phyloP scores from a whole-genome alignment of 2,329 filamentous ascomycete species.

The Calonectria pseudoturangicola region DNA sequence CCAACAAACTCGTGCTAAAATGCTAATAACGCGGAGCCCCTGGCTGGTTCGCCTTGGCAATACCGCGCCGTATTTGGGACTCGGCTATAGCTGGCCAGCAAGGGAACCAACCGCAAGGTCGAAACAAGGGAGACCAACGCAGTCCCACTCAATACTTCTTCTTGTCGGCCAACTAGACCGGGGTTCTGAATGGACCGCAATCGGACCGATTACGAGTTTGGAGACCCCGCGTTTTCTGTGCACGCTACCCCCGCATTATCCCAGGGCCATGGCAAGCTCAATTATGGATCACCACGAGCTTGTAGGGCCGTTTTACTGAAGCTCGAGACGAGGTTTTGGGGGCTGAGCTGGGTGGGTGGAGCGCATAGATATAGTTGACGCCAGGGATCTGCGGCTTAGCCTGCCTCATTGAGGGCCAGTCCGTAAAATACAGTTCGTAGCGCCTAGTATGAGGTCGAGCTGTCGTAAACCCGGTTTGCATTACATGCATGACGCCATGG shows the following conservation, averaged over 20 bases:
- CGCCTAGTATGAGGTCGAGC: neutral
- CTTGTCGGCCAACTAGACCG: neutral
- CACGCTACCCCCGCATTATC: conserved; percentile 13
- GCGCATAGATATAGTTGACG: neutral
- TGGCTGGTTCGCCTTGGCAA: conserved; percentile 2
- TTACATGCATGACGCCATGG: neutral
- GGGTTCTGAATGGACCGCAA: conserved; percentile 18
- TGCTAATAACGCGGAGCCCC: neutral
- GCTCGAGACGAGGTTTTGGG: neutral
- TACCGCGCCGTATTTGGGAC: neutral
- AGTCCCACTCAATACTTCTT: neutral
- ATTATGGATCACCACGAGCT: neutral
- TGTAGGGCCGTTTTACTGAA: neutral
- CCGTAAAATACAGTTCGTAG: neutral
- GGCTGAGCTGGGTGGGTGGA: neutral
- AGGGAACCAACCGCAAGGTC: neutral
- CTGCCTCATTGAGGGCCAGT: neutral
- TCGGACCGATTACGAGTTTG: conserved; percentile 9
- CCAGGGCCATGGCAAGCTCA: conserved; percentile 12
- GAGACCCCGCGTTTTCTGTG: conserved; percentile 18
- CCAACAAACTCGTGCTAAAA: conserved; percentile 10
- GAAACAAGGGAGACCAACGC: conserved; percentile 18
- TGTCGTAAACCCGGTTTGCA: neutral
- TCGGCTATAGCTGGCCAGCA: neutral
- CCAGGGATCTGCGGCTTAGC: conserved; percentile 2